Evolutionary conservation across 257 asterid species (phyloP).

Genomic region (Nicotiana undulata): DNA sequence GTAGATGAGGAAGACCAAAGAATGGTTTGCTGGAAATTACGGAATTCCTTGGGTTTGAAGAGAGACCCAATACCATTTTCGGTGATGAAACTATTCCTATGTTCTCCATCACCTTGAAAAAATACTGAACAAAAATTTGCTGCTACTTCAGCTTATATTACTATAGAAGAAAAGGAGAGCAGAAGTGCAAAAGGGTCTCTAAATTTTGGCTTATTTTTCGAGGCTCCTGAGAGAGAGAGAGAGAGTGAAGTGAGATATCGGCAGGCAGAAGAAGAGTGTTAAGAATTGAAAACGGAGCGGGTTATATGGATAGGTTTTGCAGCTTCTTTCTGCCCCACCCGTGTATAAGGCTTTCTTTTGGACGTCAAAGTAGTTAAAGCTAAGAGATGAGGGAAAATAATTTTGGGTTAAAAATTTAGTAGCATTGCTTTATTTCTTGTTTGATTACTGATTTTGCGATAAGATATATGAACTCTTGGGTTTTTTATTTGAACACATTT

Average conservation of each 20-base stretch:
- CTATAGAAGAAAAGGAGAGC: background rate
- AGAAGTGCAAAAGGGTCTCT: background rate
- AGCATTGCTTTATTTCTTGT: too few species aligned
- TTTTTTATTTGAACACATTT: too few species aligned
- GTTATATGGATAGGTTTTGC: slow-evolving; percentile 4
- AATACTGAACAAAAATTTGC: background rate
- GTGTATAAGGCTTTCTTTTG: background rate
- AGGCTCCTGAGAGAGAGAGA: background rate
- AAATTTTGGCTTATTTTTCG: background rate
- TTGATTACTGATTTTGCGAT: too few species aligned
- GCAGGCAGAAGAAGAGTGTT: background rate
- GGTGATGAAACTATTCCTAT: slow-evolving; percentile 59
- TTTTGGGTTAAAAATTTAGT: too few species aligned
- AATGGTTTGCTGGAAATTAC: slow-evolving; percentile 39
- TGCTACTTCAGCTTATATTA: background rate
- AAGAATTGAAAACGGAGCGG: background rate
- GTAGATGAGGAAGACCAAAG: slow-evolving; percentile 44
- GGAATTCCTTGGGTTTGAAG: slow-evolving; percentile 41
- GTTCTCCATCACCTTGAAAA: slow-evolving; percentile 44
- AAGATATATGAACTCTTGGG: too few species aligned
- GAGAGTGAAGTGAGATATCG: background rate
- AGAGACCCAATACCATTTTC: slow-evolving; percentile 50
- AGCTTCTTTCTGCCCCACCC: background rate
- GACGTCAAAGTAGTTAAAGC: too few species aligned
- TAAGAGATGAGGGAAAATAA: too few species aligned